phyloP scores from a whole-genome alignment of 108 stramenopile species.

The Asterionellopsis glacialis region DNA sequence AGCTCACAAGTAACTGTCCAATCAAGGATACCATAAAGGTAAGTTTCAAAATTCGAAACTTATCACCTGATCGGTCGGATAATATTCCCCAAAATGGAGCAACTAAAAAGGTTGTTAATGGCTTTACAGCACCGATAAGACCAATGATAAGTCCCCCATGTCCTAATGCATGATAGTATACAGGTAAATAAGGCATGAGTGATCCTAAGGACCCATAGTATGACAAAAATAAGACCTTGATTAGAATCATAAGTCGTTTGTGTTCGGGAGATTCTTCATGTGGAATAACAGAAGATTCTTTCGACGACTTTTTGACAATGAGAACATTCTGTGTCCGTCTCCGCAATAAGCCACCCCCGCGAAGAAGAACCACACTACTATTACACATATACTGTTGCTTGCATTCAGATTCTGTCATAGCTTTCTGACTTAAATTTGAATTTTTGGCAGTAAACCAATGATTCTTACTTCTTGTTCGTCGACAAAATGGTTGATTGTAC shows the following conservation, averaged over 20 bases:
- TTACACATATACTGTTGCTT: too few relatives aligned
- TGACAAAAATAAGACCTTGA: constrained; percentile 78
- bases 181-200: constrained; percentile 91
- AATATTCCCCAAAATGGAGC: constrained; percentile 93
- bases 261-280: neutral
- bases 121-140: constrained; percentile 89
- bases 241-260: constrained; percentile 17
- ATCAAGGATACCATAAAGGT: constrained; percentile 84
- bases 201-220: constrained; percentile 90
- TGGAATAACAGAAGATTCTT: too few relatives aligned
- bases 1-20: constrained; percentile 63
- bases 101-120: constrained; percentile 89
- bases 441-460: too few relatives aligned
- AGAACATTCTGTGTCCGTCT: too few relatives aligned
- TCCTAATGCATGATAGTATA: constrained; percentile 91
- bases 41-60: constrained; percentile 74
- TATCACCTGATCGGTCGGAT: constrained; percentile 68
- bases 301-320: too few relatives aligned
- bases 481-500: too few relatives aligned
- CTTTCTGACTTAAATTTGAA: too few relatives aligned
- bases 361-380: too few relatives aligned
- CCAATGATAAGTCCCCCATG: constrained; percentile 85
- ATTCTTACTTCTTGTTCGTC: too few relatives aligned
- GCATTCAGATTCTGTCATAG: too few relatives aligned
- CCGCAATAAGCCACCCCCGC: too few relatives aligned